Conservation (phyloP, 176 grass and related monocot species). For the Phoenix roebelenii region DNA sequence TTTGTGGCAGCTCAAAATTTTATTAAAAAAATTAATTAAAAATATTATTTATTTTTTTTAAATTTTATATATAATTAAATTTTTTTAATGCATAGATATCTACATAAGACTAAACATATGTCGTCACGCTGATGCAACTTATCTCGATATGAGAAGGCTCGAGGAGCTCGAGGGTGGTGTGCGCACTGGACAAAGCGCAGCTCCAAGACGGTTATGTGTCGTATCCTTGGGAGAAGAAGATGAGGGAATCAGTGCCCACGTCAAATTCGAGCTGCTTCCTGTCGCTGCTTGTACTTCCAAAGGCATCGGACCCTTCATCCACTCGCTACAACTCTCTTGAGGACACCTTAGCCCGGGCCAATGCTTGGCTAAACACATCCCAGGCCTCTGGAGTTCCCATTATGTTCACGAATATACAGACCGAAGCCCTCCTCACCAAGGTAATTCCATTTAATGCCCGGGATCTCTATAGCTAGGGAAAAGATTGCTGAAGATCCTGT, state of each 20-base stretch:
- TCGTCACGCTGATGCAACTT: background rate
- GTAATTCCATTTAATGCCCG: constrained; percentile 1
- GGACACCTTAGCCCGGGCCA: constrained; percentile 71
- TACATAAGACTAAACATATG: too few relatives aligned
- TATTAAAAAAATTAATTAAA: too few relatives aligned
- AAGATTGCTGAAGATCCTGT: too few relatives aligned
- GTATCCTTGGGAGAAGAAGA: constrained; percentile 97
- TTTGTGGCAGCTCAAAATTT: too few relatives aligned
- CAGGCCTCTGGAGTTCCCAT: constrained; percentile 67
- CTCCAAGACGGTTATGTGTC: constrained; percentile 83
- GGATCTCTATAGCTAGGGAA: too few relatives aligned
- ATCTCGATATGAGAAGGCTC: constrained; percentile 35
- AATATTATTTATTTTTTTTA: too few relatives aligned
- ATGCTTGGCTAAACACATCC: constrained; percentile 67
- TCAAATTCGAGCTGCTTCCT: constrained; percentile 67
- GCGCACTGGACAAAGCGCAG: constrained; percentile 75
- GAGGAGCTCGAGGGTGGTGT: constrained; percentile 70
- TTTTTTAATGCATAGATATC: too few relatives aligned
- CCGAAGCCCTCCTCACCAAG: constrained; percentile 92
- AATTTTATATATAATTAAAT: too few relatives aligned
- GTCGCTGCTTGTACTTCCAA: constrained; percentile 75
- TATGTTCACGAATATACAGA: constrained; percentile 76
- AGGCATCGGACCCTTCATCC: constrained; percentile 43
- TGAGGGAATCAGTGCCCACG: constrained; percentile 61
- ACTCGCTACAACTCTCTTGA: constrained; percentile 75